Percentiles rank a stretch among this genome's conserved stretches.
These are phyloP conservation scores for Danielozyma ontarioensis DNA, from an alignment of 805 yeast genomes.

Conservation along the genomic window DNA sequence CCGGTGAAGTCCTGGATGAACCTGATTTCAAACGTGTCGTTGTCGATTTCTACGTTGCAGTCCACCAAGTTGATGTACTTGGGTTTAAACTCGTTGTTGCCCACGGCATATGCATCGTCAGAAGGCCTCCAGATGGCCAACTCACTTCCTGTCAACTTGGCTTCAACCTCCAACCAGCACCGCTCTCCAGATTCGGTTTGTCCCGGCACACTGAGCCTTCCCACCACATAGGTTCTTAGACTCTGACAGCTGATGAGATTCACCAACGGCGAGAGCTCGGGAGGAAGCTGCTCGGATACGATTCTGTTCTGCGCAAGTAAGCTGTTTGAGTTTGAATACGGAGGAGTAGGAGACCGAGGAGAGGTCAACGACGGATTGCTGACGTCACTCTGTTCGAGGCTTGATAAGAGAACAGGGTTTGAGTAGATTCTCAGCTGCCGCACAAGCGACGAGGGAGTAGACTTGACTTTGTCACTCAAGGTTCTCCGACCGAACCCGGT, in stretches of 20 bases:
- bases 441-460: conserved; percentile 31
- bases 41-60: conserved; percentile 16
- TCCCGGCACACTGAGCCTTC: conserved; percentile 35
- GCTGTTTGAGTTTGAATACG: conserved; percentile 4
- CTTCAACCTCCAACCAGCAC: conserved; percentile 31
- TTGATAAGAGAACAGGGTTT: conserved; percentile 4
- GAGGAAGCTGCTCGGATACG: conserved; percentile 37
- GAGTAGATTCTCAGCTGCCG: conserved; percentile 26
- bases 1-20: conserved; percentile 24
- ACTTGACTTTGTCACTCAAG: conserved; percentile 24
- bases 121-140: conserved; percentile 44
- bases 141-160: conserved; percentile 49
- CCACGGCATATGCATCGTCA: conserved; percentile 17
- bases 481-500: conserved; percentile 13
- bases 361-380: neutral
- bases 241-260: conserved; percentile 68
- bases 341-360: neutral
- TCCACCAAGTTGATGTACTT: conserved; percentile 51
- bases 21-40: conserved; percentile 13
- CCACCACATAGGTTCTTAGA: conserved; percentile 57
- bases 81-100: conserved; percentile 40
- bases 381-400: conserved; percentile 4
- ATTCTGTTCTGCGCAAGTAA: conserved; percentile 12
- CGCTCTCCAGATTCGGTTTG: conserved; percentile 13
- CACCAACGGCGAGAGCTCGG: conserved; percentile 67